These are phyloP conservation scores for Metschnikowia dekortorum DNA, from an alignment of 805 yeast genomes.

Conservation along the genomic window DNA sequence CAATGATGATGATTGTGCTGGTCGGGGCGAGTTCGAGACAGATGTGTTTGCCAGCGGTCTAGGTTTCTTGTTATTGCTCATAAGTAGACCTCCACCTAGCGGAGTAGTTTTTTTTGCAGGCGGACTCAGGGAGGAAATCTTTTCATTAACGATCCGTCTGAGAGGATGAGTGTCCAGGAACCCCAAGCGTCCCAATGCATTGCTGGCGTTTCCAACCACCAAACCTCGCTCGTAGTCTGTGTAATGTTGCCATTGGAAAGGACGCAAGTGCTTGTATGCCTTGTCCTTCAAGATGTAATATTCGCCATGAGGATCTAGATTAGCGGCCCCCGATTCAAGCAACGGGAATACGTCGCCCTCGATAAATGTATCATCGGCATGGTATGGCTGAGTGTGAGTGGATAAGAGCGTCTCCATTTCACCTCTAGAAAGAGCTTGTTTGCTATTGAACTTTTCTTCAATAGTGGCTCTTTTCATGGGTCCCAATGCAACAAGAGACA, in stretches of 20 bases:
- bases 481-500: conserved; percentile 16
- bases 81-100: conserved; percentile 26
- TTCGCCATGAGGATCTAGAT: conserved; percentile 6
- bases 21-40: conserved; percentile 4
- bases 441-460: conserved; percentile 6
- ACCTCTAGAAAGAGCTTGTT: conserved; percentile 6
- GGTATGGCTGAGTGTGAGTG: conserved; percentile 25
- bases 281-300: conserved; percentile 34
- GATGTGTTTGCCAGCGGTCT: conserved; percentile 3
- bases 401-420: conserved; percentile 21
- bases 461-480: conserved; percentile 13
- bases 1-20: conserved; percentile 4
- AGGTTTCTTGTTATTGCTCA: conserved; percentile 14
- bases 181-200: conserved; percentile 39
- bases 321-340: conserved; percentile 7
- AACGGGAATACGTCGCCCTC: conserved; percentile 25
- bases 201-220: conserved; percentile 30
- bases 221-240: conserved; percentile 28
- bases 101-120: conserved; percentile 15
- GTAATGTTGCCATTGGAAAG: conserved; percentile 34
- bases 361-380: conserved; percentile 29
- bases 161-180: conserved; percentile 42
- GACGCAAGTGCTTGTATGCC: conserved; percentile 36
- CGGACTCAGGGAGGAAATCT: conserved; percentile 3
- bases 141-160: conserved; percentile 27